These are phyloP conservation scores for Epichloe sibirici DNA, from an alignment of 2,329 filamentous ascomycete genomes.

Conservation along the genomic window DNA sequence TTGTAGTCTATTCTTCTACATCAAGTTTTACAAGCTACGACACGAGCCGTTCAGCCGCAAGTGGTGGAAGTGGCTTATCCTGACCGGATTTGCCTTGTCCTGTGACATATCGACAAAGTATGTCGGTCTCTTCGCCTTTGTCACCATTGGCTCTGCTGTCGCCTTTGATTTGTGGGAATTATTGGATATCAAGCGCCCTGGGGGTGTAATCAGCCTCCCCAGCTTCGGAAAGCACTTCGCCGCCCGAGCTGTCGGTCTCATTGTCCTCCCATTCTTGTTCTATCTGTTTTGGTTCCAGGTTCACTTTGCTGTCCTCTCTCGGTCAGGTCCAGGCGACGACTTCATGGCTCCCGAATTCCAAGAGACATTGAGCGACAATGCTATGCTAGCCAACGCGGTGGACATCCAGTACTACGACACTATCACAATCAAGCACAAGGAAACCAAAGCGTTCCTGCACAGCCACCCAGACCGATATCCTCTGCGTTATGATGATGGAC, in stretches of 20 bases:
- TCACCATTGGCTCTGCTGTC: slow-evolving; percentile 91
- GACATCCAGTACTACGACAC: slow-evolving; percentile 82
- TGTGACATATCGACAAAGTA: slow-evolving; percentile 99
- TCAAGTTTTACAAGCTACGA: slow-evolving; percentile 94
- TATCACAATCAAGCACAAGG: slow-evolving; percentile 86
- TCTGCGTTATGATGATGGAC: slow-evolving; percentile 90
- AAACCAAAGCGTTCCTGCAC: slow-evolving; percentile 92
- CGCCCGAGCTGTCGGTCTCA: slow-evolving; percentile 74
- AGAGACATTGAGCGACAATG: slow-evolving; percentile 89
- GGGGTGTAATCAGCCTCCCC: slow-evolving; percentile 65
- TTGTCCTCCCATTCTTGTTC: slow-evolving; percentile 88
- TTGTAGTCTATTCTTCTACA: slow-evolving; percentile 82
- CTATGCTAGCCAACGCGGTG: slow-evolving; percentile 78
- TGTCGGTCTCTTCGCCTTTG: slow-evolving; percentile 89
- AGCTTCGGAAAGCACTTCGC: slow-evolving; percentile 83
- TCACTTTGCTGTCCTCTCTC: slow-evolving; percentile 79
- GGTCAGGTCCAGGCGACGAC: slow-evolving; percentile 89
- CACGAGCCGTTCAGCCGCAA: slow-evolving; percentile 84
- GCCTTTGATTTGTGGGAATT: slow-evolving; percentile 92
- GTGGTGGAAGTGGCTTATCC: slow-evolving; percentile 99
- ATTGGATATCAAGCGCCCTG: slow-evolving; percentile 73
- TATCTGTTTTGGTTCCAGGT: slow-evolving; percentile 99
- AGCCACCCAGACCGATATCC: slow-evolving; percentile 85
- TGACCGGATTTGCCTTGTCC: slow-evolving; percentile 88
- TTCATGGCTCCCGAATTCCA: slow-evolving; percentile 99